Evolutionary conservation across 2,329 filamentous ascomycete genomes (phyloP).

Genomic region (Fusarium continuum): DNA sequence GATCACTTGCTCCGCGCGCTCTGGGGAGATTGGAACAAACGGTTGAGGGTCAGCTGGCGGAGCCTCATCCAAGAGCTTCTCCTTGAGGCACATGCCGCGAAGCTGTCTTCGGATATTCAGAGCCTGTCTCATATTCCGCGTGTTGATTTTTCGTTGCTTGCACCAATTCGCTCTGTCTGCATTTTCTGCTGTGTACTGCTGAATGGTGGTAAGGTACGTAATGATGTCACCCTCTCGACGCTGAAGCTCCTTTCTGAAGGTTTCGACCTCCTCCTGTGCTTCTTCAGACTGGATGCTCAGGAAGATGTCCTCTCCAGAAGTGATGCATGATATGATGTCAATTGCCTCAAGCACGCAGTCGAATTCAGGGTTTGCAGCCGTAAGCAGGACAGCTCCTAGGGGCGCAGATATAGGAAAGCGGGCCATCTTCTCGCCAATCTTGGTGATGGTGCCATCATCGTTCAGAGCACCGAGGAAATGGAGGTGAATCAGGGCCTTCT

Average conservation of each 20-base stretch:
- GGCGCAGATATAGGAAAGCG: slow-evolving; percentile 83
- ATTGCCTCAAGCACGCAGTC: slow-evolving; percentile 84
- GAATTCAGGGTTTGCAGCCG: slow-evolving; percentile 74
- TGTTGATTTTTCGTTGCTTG: slow-evolving; percentile 63
- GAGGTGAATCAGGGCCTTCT: slow-evolving; percentile 83
- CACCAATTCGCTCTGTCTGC: slow-evolving; percentile 67
- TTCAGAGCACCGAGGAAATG: slow-evolving; percentile 80
- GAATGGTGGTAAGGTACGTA: slow-evolving; percentile 70
- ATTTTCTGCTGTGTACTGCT: slow-evolving; percentile 67
- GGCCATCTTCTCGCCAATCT: slow-evolving; percentile 79
- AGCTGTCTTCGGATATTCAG: slow-evolving; percentile 70
- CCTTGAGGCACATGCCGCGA: slow-evolving; percentile 62
- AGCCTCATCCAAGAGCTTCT: slow-evolving; percentile 58
- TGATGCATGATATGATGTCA: slow-evolving; percentile 78
- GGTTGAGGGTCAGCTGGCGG: slow-evolving; percentile 63
- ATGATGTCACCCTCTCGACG: slow-evolving; percentile 72
- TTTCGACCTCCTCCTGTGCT: slow-evolving; percentile 62
- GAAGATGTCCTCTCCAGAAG: slow-evolving; percentile 71
- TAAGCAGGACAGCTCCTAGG: slow-evolving; percentile 83
- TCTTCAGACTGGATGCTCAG: slow-evolving; percentile 67
- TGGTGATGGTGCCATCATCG: slow-evolving; percentile 76
- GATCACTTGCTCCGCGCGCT: slow-evolving; percentile 62
- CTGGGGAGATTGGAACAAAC: slow-evolving; percentile 63
- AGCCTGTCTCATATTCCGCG: slow-evolving; percentile 69
- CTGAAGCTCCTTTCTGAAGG: slow-evolving; percentile 64